Conservation (phyloP, 164 flowering plant species). For the Brasenia schreberi region DNA sequence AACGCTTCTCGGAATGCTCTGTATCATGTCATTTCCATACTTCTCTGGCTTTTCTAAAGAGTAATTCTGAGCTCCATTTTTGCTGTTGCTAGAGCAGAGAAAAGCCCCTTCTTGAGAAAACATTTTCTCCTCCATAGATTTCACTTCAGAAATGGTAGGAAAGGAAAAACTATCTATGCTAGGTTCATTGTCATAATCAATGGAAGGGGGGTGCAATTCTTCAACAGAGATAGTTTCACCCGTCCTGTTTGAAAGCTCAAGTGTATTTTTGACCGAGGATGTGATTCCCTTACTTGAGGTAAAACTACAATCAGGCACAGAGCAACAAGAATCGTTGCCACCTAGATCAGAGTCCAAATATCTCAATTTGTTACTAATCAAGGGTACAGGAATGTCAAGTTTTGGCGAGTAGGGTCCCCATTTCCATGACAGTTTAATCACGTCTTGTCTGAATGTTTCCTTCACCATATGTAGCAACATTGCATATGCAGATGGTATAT, state of each 20-base stretch:
- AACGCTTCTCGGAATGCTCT: constrained; percentile 7
- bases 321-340: not conserved
- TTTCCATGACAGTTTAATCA: constrained; percentile 13
- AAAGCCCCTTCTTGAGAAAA: not conserved
- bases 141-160: not conserved
- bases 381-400: constrained; percentile 65
- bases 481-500: constrained; percentile 48
- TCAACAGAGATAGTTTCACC: not conserved
- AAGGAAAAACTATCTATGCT: not conserved
- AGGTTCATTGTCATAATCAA: not conserved
- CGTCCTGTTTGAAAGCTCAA: not conserved
- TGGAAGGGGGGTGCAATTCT: too few species aligned
- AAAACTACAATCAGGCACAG: not conserved
- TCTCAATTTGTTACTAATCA: not conserved
- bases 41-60: not conserved
- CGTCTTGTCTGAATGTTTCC: constrained; percentile 22
- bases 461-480: constrained; percentile 62
- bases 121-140: not conserved
- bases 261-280: not conserved
- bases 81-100: not conserved
- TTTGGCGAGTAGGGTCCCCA: constrained; percentile 24
- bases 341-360: not conserved
- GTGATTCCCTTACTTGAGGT: not conserved
- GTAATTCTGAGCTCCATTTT: not conserved
- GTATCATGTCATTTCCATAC: not conserved